phyloP scores from a whole-genome alignment of 1,139 yeast genomes.

The Pichia sp. region DNA sequence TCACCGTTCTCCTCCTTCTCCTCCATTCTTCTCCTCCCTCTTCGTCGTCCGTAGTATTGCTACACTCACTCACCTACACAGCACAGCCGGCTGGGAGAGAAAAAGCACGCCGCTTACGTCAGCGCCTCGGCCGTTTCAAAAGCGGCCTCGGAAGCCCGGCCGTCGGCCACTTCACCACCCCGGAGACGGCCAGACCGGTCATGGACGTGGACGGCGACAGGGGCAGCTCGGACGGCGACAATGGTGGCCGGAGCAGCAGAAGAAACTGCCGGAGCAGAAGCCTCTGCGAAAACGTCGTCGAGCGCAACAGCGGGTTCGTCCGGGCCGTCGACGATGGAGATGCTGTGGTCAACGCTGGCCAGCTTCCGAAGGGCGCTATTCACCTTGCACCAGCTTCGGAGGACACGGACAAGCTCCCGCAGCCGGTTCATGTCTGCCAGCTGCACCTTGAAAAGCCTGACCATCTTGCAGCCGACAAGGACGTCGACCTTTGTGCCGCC shows the following conservation, averaged over 20 bases:
- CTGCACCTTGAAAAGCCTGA: slow-evolving; percentile 25
- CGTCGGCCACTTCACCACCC: background rate
- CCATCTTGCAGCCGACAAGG: slow-evolving; percentile 26
- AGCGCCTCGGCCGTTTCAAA: background rate
- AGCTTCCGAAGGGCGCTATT: slow-evolving; percentile 8
- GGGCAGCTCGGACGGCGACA: background rate
- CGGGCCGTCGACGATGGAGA: background rate
- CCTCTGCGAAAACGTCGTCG: background rate
- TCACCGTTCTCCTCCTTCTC: too few species aligned
- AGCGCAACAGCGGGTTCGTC: background rate
- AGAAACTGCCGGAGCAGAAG: background rate
- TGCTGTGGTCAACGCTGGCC: background rate
- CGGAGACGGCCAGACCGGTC: background rate
- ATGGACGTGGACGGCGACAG: background rate
- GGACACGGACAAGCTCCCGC: slow-evolving; percentile 15
- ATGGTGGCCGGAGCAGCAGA: background rate
- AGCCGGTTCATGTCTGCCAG: slow-evolving; percentile 21
- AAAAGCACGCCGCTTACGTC: background rate
- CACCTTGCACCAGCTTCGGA: slow-evolving; percentile 27
- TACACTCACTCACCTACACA: background rate
- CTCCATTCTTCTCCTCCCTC: too few species aligned
- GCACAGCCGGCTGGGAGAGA: background rate
- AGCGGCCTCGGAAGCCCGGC: background rate
- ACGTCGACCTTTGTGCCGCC: slow-evolving; percentile 11
- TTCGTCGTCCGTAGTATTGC: too few species aligned